Base-by-base conservation (phyloP, 2,329 filamentous ascomycete species). In the Decorospora gaudefroyi region DNA sequence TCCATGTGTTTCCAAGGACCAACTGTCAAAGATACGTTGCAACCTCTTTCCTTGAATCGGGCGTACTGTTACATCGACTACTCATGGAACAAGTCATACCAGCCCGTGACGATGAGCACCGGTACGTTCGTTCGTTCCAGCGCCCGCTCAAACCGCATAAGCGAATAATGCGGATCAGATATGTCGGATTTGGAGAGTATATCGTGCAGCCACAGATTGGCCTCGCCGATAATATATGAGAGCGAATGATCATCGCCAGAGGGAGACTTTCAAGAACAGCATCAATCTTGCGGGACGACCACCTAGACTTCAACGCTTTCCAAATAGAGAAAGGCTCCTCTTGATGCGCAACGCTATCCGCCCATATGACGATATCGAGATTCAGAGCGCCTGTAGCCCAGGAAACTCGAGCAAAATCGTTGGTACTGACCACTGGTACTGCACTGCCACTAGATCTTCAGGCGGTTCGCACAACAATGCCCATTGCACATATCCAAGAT, bases 31-130 rank as follows among this genome's bases (percentile, higher is more conserved):
- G 49, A 44, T 15, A 58, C 47, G 9, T 53, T 40, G 29, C 13
- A 21, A n/a, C 34, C 36, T 3, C 44, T 29, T 19, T 55, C 42
- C 3, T 28, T 42, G 8, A 55, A 45, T 2, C 47, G 38, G 2
- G 32, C 6, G 23, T 55, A 58, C 35, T 58, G 55, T 32, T 53
- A 46, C 16, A 58, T 46, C 11, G 49, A 46, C 15, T 58, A 49
- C 8, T 32, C 18, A 2, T 29, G 5, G 15, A 58, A 58, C 17
- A 51, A 6, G 27, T 55, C 55, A 19, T 51, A 48, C 49, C 52
- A 58, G 16, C 55, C 49, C 8, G 32, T 34, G 11, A 46, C 18
- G 4, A 58, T 37, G 6, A 58, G 17, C 3, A 55, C 45, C 2
- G 55, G 55, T 9, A 53, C 46, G 12, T 53, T 36, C 6, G 40